These are phyloP conservation scores for Lasiodiplodia sp. DNA, from an alignment of 2,329 filamentous ascomycete species.

Conservation along the genomic window DNA sequence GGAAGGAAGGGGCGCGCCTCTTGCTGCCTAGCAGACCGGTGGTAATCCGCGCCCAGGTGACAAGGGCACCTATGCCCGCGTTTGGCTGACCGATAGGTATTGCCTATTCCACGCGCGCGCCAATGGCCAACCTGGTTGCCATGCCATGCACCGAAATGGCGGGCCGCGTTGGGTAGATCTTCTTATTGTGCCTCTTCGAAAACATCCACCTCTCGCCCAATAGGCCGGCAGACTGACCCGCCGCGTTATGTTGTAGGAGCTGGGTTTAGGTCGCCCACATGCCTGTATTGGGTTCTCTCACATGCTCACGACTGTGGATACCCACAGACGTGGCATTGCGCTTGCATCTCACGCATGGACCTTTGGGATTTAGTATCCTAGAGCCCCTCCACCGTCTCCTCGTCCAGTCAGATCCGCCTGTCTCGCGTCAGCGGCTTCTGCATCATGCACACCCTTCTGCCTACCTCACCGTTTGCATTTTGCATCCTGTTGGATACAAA, in stretches of 20 bases:
- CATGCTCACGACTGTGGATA: slow-evolving; percentile 7
- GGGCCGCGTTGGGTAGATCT: slow-evolving; percentile 15
- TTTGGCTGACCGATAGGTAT: slow-evolving; percentile 14
- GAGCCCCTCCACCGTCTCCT: neutral
- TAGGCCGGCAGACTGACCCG: neutral
- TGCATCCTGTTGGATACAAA: neutral
- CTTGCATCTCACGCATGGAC: neutral
- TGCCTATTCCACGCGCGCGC: neutral
- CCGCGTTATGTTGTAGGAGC: neutral
- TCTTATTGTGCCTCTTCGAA: neutral
- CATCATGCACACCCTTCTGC: neutral
- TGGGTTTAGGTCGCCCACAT: neutral
- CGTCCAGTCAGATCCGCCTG: neutral
- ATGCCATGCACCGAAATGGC: slow-evolving; percentile 10
- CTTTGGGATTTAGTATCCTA: neutral
- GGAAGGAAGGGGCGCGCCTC: neutral
- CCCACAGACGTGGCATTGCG: slow-evolving; percentile 6
- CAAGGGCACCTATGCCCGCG: neutral
- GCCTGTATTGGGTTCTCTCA: neutral
- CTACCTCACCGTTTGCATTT: slow-evolving; percentile 9
- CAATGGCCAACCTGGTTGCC: neutral
- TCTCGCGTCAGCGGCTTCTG: slow-evolving; percentile 6
- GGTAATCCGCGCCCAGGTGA: neutral
- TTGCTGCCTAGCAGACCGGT: slow-evolving; percentile 24
- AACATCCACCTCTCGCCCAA: slow-evolving; percentile 2